A percentile compares a stretch with the other conserved stretches of the same genome.
phyloP scores from a whole-genome alignment of 2,329 filamentous ascomycete genomes.

The Dothistroma septosporum region DNA sequence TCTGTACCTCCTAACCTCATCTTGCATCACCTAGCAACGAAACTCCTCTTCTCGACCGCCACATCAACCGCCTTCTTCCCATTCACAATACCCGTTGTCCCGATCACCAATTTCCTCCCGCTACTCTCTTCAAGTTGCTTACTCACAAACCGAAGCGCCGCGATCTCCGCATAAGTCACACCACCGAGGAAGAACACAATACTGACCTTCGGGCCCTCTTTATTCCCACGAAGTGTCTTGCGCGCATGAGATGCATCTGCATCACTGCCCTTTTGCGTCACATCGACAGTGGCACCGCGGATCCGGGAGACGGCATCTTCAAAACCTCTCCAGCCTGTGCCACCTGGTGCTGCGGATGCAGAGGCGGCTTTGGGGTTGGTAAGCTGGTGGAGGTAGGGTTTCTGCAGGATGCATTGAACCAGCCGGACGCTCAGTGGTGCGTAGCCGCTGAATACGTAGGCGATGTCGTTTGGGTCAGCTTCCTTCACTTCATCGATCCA shows the following conservation, averaged over 20 bases:
- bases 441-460: conserved; percentile 98
- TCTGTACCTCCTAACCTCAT: too few species aligned
- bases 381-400: conserved; percentile 68
- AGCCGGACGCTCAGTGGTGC: conserved; percentile 87
- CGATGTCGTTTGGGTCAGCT: conserved; percentile 85
- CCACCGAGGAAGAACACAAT: conserved; percentile 98
- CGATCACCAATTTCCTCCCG: conserved; percentile 80
- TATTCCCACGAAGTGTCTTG: conserved; percentile 71
- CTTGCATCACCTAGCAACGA: conserved; percentile 11
- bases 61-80: conserved; percentile 85
- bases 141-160: conserved; percentile 84
- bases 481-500: conserved; percentile 97
- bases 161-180: conserved; percentile 93
- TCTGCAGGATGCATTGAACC: conserved; percentile 89
- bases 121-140: conserved; percentile 61
- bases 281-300: conserved; percentile 83
- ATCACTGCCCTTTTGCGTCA: conserved; percentile 86
- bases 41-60: conserved; percentile 32
- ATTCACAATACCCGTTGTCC: conserved; percentile 85
- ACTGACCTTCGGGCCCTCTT: conserved; percentile 64
- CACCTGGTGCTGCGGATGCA: conserved; percentile 40
- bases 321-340: conserved; percentile 84
- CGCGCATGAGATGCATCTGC: conserved; percentile 78
- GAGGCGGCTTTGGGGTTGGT: conserved; percentile 45
- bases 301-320: conserved; percentile 88